These are phyloP conservation scores for Phyllosticta citriasiana DNA, from an alignment of 2,329 filamentous ascomycete species.

Conservation along the genomic window DNA sequence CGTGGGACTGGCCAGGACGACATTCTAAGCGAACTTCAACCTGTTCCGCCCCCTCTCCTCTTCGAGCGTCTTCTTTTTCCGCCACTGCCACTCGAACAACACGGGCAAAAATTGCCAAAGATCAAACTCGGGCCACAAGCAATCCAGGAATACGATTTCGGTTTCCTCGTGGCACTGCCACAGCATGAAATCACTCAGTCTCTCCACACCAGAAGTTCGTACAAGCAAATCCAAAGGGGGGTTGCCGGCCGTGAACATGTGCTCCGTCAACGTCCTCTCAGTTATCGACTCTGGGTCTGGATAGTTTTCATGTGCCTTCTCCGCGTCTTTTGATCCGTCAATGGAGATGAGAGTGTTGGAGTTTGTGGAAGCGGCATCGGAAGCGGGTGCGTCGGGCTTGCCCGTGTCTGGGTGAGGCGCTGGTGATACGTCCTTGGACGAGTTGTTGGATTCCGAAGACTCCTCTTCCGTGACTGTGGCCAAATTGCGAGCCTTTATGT, in stretches of 20 bases:
- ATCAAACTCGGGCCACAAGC: constrained; percentile 93
- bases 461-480: constrained; percentile 27
- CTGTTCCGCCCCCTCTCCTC: constrained; percentile 23
- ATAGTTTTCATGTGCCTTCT: constrained; percentile 23
- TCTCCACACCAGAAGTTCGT: constrained; percentile 83
- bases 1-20: neutral
- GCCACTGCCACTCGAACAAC: constrained; percentile 76
- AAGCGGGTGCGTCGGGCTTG: constrained; percentile 13
- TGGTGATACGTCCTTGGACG: neutral
- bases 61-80: constrained; percentile 36
- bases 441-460: neutral
- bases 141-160: constrained; percentile 83
- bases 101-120: constrained; percentile 90
- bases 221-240: constrained; percentile 87
- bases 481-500: constrained; percentile 53
- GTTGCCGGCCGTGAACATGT: constrained; percentile 78
- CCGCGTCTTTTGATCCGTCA: neutral
- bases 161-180: constrained; percentile 96
- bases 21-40: constrained; percentile 7
- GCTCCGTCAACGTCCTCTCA: constrained; percentile 65
- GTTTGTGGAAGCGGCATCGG: constrained; percentile 17
- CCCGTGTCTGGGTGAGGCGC: neutral
- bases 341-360: constrained; percentile 8
- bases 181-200: constrained; percentile 95
- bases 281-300: constrained; percentile 85